A percentile compares a stretch with the other conserved stretches of the same genome.
These are phyloP conservation scores for Penicillium sp. DNA, from an alignment of 2,329 filamentous ascomycete genomes.

Conservation along the genomic window DNA sequence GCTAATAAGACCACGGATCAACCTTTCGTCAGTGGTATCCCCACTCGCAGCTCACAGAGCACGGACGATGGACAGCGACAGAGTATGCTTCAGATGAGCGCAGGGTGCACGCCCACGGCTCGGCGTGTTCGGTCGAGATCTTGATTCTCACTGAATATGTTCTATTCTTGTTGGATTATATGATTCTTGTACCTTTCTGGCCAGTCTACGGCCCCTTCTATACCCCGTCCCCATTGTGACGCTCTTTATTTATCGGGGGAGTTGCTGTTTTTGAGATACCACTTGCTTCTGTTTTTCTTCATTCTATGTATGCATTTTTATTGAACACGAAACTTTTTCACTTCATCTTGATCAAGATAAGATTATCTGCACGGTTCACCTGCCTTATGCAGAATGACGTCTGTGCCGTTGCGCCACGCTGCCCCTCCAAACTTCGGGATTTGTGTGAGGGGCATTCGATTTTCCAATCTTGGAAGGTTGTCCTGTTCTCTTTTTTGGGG, in stretches of 20 bases:
- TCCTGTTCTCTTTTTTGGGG: neutral
- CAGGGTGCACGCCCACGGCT: constrained; percentile 37
- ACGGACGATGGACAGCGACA: constrained; percentile 16
- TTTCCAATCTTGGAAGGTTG: neutral
- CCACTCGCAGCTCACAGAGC: constrained; percentile 17
- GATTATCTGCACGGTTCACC: constrained; percentile 7
- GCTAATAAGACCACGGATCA: constrained; percentile 1
- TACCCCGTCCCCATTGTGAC: constrained; percentile 1
- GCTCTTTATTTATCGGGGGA: constrained; percentile 2
- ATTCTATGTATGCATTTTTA: neutral
- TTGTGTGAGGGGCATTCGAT: neutral
- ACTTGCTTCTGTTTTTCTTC: constrained; percentile 1
- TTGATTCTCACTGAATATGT: constrained; percentile 13
- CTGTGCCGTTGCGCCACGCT: constrained; percentile 12
- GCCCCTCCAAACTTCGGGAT: neutral
- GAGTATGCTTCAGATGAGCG: constrained; percentile 29
- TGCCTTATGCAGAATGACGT: constrained; percentile 14
- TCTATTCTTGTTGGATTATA: neutral
- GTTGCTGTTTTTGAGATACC: constrained; percentile 16
- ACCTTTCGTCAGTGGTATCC: constrained; percentile 19
- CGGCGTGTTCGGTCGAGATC: constrained; percentile 30
- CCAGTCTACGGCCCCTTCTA: neutral
- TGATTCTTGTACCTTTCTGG: neutral
- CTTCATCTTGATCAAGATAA: constrained; percentile 8
- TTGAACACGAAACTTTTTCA: neutral